Conservation (phyloP, 805 yeast species). For the Teunomyces kruisii region DNA sequence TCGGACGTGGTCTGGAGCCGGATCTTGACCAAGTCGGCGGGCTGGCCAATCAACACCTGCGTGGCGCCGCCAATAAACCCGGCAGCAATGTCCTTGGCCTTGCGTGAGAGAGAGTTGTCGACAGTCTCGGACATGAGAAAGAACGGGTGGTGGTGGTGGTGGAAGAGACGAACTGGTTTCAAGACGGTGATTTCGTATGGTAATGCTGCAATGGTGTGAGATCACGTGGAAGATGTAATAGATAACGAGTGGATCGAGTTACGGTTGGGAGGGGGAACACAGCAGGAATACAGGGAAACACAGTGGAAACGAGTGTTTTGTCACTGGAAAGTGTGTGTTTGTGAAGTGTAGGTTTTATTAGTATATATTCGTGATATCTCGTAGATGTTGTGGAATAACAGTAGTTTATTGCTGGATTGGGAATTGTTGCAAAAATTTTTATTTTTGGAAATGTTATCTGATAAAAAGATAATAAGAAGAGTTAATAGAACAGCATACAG, state of each 20-base stretch:
- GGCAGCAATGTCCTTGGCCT: constrained; percentile 42
- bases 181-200: not conserved
- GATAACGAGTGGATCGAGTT: too few relatives aligned
- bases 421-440: too few relatives aligned
- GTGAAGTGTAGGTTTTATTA: too few relatives aligned
- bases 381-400: too few relatives aligned
- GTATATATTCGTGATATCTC: too few relatives aligned
- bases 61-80: constrained; percentile 49
- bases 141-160: not conserved
- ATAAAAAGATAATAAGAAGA: too few relatives aligned
- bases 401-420: too few relatives aligned
- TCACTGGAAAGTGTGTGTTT: too few relatives aligned
- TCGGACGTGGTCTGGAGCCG: constrained; percentile 39
- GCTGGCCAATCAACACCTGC: constrained; percentile 48
- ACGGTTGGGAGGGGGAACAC: too few relatives aligned
- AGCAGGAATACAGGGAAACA: too few relatives aligned
- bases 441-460: too few relatives aligned
- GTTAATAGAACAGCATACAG: too few relatives aligned
- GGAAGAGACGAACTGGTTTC: not conserved
- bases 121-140: constrained; percentile 16
- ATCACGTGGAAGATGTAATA: not conserved
- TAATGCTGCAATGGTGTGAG: not conserved
- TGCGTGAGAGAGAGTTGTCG: constrained; percentile 37
- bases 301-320: not conserved
- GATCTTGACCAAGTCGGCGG: constrained; percentile 45